Conservation (phyloP, 768 basidiomycete species). For the Peribolospora baueri region DNA sequence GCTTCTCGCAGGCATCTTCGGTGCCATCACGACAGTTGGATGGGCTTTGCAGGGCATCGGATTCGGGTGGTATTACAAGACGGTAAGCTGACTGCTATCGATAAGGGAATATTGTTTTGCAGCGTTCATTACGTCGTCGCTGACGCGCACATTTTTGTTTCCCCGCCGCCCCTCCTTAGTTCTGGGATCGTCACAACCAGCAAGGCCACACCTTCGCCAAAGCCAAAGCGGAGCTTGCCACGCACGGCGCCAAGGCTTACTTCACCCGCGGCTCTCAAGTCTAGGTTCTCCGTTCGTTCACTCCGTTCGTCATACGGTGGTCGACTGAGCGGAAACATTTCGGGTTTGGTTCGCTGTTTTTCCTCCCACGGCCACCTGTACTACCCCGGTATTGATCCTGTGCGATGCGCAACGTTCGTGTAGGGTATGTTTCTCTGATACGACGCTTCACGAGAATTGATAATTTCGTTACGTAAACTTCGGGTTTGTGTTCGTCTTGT, state of each 20-base stretch:
- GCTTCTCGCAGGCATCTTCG: slow-evolving; percentile 58
- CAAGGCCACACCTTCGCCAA: slow-evolving; percentile 48
- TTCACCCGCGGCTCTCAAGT: slow-evolving; percentile 28
- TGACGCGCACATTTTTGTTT: neutral
- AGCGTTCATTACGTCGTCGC: neutral
- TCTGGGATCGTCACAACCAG: slow-evolving; percentile 50
- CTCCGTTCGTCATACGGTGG: too few species aligned
- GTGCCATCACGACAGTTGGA: slow-evolving; percentile 54
- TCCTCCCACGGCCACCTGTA: too few species aligned
- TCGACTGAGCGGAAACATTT: too few species aligned
- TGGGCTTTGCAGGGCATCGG: slow-evolving; percentile 71
- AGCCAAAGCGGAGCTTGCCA: slow-evolving; percentile 63
- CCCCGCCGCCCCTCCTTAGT: slow-evolving; percentile 23
- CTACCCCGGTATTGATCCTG: too few species aligned
- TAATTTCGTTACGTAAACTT: too few species aligned
- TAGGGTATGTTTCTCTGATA: too few species aligned
- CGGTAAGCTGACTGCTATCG: slow-evolving; percentile 1
- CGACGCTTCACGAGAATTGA: too few species aligned
- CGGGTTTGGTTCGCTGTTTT: too few species aligned
- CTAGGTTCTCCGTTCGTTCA: neutral
- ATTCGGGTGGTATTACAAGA: slow-evolving; percentile 10
- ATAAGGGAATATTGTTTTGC: neutral
- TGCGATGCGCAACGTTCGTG: too few species aligned
- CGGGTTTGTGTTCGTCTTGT: too few species aligned
- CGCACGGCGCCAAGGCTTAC: slow-evolving; percentile 66